Evolutionary conservation across 2,329 filamentous ascomycete species (phyloP), one percentile per base, ranked within the genome.

Genomic region (Sclerotinia spermophila): DNA sequence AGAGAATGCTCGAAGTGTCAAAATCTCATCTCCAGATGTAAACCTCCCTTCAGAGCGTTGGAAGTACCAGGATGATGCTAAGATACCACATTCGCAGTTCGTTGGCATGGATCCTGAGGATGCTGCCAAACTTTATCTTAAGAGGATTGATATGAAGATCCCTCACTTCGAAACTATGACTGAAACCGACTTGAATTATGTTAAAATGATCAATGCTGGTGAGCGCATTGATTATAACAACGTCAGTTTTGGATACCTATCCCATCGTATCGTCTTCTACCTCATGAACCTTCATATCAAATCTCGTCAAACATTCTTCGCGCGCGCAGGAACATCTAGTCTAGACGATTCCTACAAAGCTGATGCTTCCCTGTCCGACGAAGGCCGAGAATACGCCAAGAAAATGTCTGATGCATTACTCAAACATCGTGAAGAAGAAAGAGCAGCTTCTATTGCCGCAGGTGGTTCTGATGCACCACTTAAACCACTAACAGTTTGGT

Each of bases 151-250:
- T 73, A 90, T 92, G 76, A 93, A 96, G 76, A 99, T 99, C 72
- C 96, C 96, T 30, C 90, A 95, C 71, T 99, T 97, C 76, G 94
- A 99, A 82, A 97, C 93, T 1, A 98, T 99, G 94, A 87, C 94
- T 77, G 96, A 99, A 80, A 86, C 87, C 42, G 94, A 98, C 75
- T 86, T 99, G 73, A 97, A 98, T 80, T 99, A 95, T 82, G 95
- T 99, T 83, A 97, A 97, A 84, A 97, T 99, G 95, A 97, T 98
- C 80, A 99, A 99, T 76, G 96, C 96, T 11, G 96, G 96, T 59
- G 89, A 95, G 78, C 90, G 93, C 75, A 91, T 99, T 78, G 91
- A 95, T 76, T 95, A 98, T 81, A 99, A 99, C 83, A 97, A 98
- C 75, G 92, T 96, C 79, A 94, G 91, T 78, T 98, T 99, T 81